Conservation (phyloP, 805 yeast species). For the Cyberlindnera bimundalis region DNA sequence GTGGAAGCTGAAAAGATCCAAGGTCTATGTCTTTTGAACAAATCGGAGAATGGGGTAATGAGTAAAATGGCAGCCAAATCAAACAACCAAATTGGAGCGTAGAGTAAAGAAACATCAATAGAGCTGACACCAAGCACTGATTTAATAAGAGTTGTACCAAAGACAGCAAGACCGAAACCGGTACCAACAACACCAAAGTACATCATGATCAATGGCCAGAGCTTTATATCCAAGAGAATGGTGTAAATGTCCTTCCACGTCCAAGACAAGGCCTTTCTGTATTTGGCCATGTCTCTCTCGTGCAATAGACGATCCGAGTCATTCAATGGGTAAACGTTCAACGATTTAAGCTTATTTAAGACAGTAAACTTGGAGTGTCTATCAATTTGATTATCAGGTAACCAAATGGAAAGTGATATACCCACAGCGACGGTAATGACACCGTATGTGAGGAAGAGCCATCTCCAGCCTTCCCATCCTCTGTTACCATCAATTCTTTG, state of each 20-base stretch:
- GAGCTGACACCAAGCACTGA: conserved; percentile 58
- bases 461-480: conserved; percentile 81
- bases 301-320: conserved; percentile 54
- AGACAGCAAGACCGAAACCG: conserved; percentile 84
- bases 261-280: conserved; percentile 52
- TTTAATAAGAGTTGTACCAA: conserved; percentile 73
- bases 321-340: conserved; percentile 44
- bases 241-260: conserved; percentile 51
- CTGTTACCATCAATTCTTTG: conserved; percentile 71
- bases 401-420: conserved; percentile 69
- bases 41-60: conserved; percentile 80
- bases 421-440: conserved; percentile 63
- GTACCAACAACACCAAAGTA: conserved; percentile 91
- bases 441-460: conserved; percentile 82
- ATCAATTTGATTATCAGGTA: conserved; percentile 53
- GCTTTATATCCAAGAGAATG: conserved; percentile 58
- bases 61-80: conserved; percentile 72
- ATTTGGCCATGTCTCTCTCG: conserved; percentile 51
- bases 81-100: conserved; percentile 90
- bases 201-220: conserved; percentile 83
- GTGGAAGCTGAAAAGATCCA: conserved; percentile 60
- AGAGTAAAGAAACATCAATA: conserved; percentile 67
- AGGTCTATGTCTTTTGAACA: conserved; percentile 54
- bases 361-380: conserved; percentile 14
- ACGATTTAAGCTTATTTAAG: conserved; percentile 17